Evolutionary conservation across 2,329 filamentous ascomycete genomes (phyloP).

Genomic region (Fusarium camptoceras): DNA sequence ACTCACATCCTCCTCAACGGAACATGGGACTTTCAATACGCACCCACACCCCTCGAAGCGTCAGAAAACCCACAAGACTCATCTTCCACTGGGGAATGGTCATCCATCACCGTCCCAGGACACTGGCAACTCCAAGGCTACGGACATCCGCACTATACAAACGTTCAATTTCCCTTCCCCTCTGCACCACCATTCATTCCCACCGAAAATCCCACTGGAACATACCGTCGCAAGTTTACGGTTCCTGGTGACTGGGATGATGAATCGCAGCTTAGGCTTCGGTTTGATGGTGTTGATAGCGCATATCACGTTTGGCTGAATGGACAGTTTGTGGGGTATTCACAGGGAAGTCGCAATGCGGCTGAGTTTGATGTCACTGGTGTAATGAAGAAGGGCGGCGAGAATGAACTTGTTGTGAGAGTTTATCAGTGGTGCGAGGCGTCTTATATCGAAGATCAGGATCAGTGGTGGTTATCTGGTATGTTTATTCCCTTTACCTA

Average conservation of each 20-base stretch:
- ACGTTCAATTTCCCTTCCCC: conserved; percentile 18
- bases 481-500: accelerated
- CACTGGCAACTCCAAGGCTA: conserved; percentile 22
- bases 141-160: conserved; percentile 17
- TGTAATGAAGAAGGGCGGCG: background rate
- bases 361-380: background rate
- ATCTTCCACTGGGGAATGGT: background rate
- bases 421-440: conserved; percentile 23
- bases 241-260: conserved; percentile 1
- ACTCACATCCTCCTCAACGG: conserved; percentile 15
- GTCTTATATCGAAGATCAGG: conserved; percentile 16
- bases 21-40: conserved; percentile 20
- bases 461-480: conserved; percentile 26
- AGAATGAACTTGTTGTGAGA: conserved; percentile 2
- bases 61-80: background rate
- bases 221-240: background rate
- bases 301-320: conserved; percentile 22
- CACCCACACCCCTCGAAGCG: background rate
- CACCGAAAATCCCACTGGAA: conserved; percentile 10
- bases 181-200: conserved; percentile 18
- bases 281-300: conserved; percentile 17
- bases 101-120: background rate
- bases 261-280: conserved; percentile 3
- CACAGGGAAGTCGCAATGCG: conserved; percentile 16
- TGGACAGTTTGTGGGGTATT: conserved; percentile 8